Conservation (phyloP, 768 basidiomycete species). For the Tulasnella sp. region DNA sequence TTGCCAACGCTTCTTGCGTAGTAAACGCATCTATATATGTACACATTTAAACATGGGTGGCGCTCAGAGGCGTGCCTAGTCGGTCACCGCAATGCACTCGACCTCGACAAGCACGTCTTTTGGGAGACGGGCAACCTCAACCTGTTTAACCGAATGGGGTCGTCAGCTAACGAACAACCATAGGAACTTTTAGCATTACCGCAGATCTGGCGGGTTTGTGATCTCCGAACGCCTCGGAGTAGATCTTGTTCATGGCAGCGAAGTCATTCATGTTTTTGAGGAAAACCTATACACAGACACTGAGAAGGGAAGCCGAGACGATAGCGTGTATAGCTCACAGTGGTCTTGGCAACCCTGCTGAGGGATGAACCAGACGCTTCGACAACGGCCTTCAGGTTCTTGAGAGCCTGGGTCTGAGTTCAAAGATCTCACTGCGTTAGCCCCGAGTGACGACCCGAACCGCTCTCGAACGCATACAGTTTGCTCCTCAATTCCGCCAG, state of each 20-base stretch:
- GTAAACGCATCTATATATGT: not conserved
- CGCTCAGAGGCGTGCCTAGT: not conserved
- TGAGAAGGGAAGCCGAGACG: not conserved
- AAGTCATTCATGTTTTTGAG: constrained; percentile 91
- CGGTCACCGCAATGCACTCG: constrained; percentile 54
- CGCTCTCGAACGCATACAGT: constrained; percentile 30
- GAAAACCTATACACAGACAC: constrained; percentile 50
- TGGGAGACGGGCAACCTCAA: constrained; percentile 47
- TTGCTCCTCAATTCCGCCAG: constrained; percentile 66
- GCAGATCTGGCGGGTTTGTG: constrained; percentile 90
- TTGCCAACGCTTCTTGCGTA: too few species aligned
- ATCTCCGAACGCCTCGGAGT: constrained; percentile 71
- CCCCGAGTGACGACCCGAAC: not conserved
- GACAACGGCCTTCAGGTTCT: constrained; percentile 74
- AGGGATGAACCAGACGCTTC: constrained; percentile 69
- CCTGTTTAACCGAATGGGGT: not conserved
- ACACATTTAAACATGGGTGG: not conserved
- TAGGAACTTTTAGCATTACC: constrained; percentile 30
- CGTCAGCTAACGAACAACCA: not conserved
- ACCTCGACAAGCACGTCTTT: constrained; percentile 88
- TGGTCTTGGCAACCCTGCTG: constrained; percentile 80
- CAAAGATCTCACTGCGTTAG: not conserved
- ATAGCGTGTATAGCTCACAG: constrained; percentile 38
- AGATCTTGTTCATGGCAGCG: constrained; percentile 64
- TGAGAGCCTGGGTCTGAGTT: constrained; percentile 58